Evolutionary conservation across 352 stramenopile species (phyloP), one percentile per base, ranked within the genome.

Genomic region (Phytophthora constricta): DNA sequence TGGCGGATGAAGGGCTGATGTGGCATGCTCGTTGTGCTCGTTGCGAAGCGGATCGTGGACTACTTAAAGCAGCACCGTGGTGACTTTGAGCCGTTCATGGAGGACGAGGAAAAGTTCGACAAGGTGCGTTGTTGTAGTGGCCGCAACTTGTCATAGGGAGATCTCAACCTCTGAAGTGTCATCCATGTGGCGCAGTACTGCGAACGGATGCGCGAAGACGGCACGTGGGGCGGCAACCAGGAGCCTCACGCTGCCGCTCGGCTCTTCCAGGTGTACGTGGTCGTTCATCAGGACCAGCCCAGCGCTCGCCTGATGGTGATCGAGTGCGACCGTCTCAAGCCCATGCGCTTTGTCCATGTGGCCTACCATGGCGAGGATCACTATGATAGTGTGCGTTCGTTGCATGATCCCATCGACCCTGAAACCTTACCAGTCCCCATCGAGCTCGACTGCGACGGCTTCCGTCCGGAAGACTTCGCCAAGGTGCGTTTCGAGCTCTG

Each of bases 81-180:
- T 27, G 82, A 93, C 53, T 92, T 96, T 65, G 84, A 94, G 62
- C 86, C 87, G 50, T 96, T 96, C 77, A 92, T 96, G 86, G 87
- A 96, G 73, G 86, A 94, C 57, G 86, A 92, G 41, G 87, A 96
- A 45, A 87, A 86, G 39, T 96, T 96, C 68, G 87, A 96, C 13
- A 82, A 90, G 62, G 87, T 93, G 65, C 17, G 72, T 46, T 37
- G 48, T 42, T 42, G 48, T 28, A 27, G 25, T n/a, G n/a, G n/a
- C n/a, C n/a, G 17, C 33, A 17, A 19, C 2, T 42, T 42, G 34
- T 16, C n/a, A 16, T 19, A 20, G 19, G 28, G 45, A 46, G 41
- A 33, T n/a, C 17, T 27, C 1, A 27, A 39, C 8, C 20, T 41
- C 22, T 20, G 8, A 58, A 43, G 23, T 31, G 19, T 50, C 14